Base-by-base conservation (phyloP, 2,329 filamentous ascomycete species). In the Hypocreales sp. region DNA sequence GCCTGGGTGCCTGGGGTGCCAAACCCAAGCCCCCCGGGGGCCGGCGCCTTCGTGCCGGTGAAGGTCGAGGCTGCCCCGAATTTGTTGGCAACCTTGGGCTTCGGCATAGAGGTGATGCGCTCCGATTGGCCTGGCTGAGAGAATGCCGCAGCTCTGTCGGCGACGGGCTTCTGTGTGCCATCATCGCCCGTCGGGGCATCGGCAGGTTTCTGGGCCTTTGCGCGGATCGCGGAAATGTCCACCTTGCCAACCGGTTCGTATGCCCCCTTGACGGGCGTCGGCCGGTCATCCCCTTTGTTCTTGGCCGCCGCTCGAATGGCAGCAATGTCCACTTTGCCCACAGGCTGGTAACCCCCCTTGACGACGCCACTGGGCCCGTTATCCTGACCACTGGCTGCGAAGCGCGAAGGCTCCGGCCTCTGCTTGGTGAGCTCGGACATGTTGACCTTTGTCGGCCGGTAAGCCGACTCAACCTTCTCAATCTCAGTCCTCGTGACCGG, bases 221-320 rank as follows among this genome's bases (percentile, higher is more conserved):
- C 78, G 37, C 82, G 73, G 45, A 98, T 94, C 14, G 87, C 86
- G 23, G 82, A 82, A 52, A 98, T 95, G 41, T 98, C 90, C 8
- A 98, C 87, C 56, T 94, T 95, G 25, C 90, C 90, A 13, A 95
- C 64, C 2, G 90, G 90, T 51, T 95, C 80, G 46, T 98, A 98
- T 15, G 86, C 71, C 22, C 90, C 90, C 55, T 92, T 95, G 13
- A 95, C 81, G 5, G 73, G 69, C 2, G 78, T 70, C 4, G 90
- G 90, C 30, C 84, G 67, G 39, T 93, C 79, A 44, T 94, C 83
- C 24, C 66, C 66, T 52, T 50, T 62, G 42, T 61, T 75, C 60
- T 63, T 75, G 46, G 56, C 84, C 60, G 67, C 82, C 48, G 64
- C 75, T 36, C 90, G 73, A 39, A 98, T 79, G 20, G 83, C 86